Conservation (phyloP, 177 flowering plant genomes). For the Vitis hybrid region DNA sequence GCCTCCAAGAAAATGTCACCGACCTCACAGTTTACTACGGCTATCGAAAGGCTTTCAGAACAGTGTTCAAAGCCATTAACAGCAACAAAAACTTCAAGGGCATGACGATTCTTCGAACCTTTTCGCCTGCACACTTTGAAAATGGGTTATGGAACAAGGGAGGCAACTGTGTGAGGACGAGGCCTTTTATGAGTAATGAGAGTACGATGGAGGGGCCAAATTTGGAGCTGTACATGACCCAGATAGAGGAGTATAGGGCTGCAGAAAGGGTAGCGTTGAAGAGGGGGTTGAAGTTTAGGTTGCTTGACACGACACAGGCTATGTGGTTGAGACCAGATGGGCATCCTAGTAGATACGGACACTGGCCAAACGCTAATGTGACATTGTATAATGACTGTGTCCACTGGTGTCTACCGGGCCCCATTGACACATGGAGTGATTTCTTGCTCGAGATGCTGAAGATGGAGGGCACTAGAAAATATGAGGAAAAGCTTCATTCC, state of each 20-base stretch:
- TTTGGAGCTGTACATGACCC: slow-evolving; percentile 39
- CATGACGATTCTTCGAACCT: slow-evolving; percentile 35
- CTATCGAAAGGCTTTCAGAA: slow-evolving; percentile 41
- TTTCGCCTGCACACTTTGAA: slow-evolving; percentile 53
- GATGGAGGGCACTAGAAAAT: slow-evolving; percentile 22
- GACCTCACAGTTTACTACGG: slow-evolving; percentile 32
- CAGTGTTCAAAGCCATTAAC: slow-evolving; percentile 45
- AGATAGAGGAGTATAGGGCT: slow-evolving; percentile 30
- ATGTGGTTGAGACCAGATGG: slow-evolving; percentile 39
- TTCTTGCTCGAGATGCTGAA: slow-evolving; percentile 38
- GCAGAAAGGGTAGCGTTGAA: slow-evolving; percentile 28
- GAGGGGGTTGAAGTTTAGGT: slow-evolving; percentile 28
- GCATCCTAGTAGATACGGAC: slow-evolving; percentile 38
- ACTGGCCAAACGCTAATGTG: slow-evolving; percentile 30
- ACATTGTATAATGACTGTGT: slow-evolving; percentile 41
- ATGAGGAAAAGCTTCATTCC: neutral
- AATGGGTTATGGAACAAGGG: slow-evolving; percentile 52
- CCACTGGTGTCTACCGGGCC: slow-evolving; percentile 51
- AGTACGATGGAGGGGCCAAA: slow-evolving; percentile 27
- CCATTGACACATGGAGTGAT: slow-evolving; percentile 39
- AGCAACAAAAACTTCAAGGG: slow-evolving; percentile 37
- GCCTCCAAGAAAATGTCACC: slow-evolving; percentile 28
- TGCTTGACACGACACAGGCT: slow-evolving; percentile 34
- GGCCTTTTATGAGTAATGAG: slow-evolving; percentile 45
- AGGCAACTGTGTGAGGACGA: slow-evolving; percentile 47